Evolutionary conservation across 2,329 filamentous ascomycete species (phyloP).

Genomic region (Pseudogymnoascus sp.): DNA sequence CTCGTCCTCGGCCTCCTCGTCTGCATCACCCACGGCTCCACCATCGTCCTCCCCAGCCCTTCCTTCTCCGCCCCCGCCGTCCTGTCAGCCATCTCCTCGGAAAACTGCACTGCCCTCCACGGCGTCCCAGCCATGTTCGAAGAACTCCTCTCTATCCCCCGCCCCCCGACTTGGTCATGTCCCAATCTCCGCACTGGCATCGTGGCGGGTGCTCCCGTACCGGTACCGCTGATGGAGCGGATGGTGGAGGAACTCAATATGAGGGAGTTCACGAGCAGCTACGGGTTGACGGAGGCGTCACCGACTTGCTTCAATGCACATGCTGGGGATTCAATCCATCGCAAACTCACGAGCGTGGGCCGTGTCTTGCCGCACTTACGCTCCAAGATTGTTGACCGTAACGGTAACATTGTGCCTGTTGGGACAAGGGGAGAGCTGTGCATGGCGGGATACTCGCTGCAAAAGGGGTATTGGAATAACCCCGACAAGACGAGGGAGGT

Average conservation of each 20-base stretch:
- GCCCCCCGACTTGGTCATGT: slow-evolving; percentile 23
- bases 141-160: slow-evolving; percentile 22
- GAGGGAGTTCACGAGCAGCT: slow-evolving; percentile 64
- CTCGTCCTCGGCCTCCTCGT: slow-evolving; percentile 70
- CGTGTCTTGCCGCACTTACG: slow-evolving; percentile 67
- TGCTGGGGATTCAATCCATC: slow-evolving; percentile 60
- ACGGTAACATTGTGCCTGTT: slow-evolving; percentile 58
- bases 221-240: slow-evolving; percentile 65
- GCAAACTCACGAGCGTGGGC: slow-evolving; percentile 64
- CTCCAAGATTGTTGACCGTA: slow-evolving; percentile 68
- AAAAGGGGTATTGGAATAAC: slow-evolving; percentile 62
- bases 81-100: slow-evolving; percentile 58
- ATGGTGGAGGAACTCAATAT: slow-evolving; percentile 67
- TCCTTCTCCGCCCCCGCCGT: slow-evolving; percentile 64
- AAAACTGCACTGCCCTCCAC: slow-evolving; percentile 67
- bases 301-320: slow-evolving; percentile 77
- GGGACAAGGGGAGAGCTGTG: slow-evolving; percentile 67
- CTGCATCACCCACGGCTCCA: slow-evolving; percentile 65
- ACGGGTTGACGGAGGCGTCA: slow-evolving; percentile 64
- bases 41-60: slow-evolving; percentile 69
- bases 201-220: slow-evolving; percentile 71
- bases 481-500: slow-evolving; percentile 62
- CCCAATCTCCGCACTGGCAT: slow-evolving; percentile 64
- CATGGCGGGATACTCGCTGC: slow-evolving; percentile 70
- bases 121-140: slow-evolving; percentile 69